Evolutionary conservation across 306 rosid species (phyloP).

Genomic region (Cyamopsis tetragonoloba): DNA sequence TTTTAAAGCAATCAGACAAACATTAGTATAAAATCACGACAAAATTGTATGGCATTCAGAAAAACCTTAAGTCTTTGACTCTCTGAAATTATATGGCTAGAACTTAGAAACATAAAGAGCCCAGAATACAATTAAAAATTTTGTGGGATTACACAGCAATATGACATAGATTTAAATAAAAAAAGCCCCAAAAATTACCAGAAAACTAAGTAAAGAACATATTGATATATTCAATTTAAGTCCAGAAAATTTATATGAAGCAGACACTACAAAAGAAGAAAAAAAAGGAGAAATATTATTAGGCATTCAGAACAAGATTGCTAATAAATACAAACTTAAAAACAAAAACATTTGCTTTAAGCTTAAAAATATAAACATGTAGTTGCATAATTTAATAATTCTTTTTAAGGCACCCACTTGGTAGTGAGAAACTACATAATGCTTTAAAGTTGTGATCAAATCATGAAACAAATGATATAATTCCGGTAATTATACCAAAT

Average conservation of each 20-base stretch:
- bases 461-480: not conserved
- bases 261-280: not conserved
- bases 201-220: not conserved
- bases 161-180: not conserved
- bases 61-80: not conserved
- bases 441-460: not conserved
- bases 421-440: constrained; percentile 1
- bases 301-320: constrained; percentile 10
- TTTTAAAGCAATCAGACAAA: not conserved
- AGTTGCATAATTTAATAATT: not conserved
- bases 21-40: not conserved
- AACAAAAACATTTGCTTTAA: constrained; percentile 6
- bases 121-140: not conserved
- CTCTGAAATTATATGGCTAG: too few species aligned
- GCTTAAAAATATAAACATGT: constrained; percentile 6
- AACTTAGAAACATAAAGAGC: too few species aligned
- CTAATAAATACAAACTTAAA: not conserved
- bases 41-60: not conserved
- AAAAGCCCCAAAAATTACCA: not conserved
- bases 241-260: not conserved
- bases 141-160: not conserved
- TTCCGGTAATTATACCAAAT: constrained; percentile 24
- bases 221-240: not conserved
- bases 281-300: not conserved
- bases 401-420: not conserved